Conservation (phyloP, 768 basidiomycete genomes). For the Tulasnella sp. region DNA sequence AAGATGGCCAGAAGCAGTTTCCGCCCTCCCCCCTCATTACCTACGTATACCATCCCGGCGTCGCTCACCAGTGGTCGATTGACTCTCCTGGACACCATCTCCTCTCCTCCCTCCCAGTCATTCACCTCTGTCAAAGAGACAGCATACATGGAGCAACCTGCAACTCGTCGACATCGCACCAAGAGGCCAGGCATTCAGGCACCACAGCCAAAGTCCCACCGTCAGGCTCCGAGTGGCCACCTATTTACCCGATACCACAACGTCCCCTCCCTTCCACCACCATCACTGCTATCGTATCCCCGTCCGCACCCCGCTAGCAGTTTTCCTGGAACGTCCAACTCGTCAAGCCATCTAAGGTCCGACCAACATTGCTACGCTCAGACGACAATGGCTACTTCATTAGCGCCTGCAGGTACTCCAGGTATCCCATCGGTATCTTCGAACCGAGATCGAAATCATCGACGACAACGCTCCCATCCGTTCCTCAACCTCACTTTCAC, state of each 20-base stretch:
- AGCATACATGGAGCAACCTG: background rate
- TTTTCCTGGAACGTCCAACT: background rate
- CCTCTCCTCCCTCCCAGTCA: background rate
- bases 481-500: background rate
- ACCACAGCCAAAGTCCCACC: background rate
- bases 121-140: background rate
- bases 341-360: background rate
- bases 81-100: background rate
- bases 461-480: background rate
- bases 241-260: background rate
- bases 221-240: background rate
- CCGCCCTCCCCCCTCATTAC: background rate
- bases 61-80: background rate
- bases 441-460: background rate
- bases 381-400: background rate
- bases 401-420: background rate
- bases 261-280: background rate
- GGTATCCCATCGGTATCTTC: background rate
- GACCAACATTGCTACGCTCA: background rate
- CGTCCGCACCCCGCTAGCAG: background rate
- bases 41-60: background rate
- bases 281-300: background rate
- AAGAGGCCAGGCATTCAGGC: background rate
- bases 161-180: background rate
- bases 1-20: background rate